Percentiles rank a stretch among this genome's conserved stretches.
These are phyloP conservation scores for Sarocladium brachiariae DNA, from an alignment of 2,329 filamentous ascomycete species.

Conservation along the genomic window DNA sequence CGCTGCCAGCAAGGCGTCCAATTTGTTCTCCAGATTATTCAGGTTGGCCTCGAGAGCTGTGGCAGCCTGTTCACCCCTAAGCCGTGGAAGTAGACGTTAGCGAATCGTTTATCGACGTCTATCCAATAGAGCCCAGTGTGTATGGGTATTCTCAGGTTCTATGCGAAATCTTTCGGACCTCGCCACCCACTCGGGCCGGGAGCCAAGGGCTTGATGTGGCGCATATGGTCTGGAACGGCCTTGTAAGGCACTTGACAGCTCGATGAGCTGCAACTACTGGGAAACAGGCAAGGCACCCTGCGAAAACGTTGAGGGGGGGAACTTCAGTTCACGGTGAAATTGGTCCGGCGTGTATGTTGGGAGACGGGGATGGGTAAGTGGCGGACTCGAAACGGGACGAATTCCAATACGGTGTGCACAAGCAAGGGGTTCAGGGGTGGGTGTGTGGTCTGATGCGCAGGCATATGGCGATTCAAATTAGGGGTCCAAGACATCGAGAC, in stretches of 20 bases:
- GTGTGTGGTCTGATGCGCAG: neutral
- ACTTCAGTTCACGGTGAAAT: too few species aligned
- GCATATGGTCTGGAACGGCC: neutral
- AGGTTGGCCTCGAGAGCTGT: conserved; percentile 46
- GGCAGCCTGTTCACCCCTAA: conserved; percentile 49
- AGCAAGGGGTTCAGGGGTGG: neutral
- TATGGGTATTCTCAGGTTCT: neutral
- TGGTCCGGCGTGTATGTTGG: too few species aligned
- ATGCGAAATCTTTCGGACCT: conserved; percentile 3
- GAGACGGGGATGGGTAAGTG: neutral
- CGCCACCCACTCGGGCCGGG: neutral
- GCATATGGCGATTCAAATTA: neutral
- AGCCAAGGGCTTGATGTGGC: neutral
- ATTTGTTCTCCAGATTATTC: conserved; percentile 43
- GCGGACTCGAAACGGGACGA: neutral
- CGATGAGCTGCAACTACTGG: too few species aligned
- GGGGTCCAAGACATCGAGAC: conserved; percentile 4
- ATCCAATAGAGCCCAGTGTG: neutral
- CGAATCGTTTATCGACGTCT: neutral
- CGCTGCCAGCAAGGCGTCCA: conserved; percentile 47
- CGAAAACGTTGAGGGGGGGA: too few species aligned
- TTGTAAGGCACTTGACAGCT: neutral
- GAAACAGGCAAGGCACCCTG: too few species aligned
- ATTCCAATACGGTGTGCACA: neutral
- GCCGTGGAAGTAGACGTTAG: neutral